Base-by-base conservation (phyloP, 1,139 yeast species). In the Taphrina pruni region DNA sequence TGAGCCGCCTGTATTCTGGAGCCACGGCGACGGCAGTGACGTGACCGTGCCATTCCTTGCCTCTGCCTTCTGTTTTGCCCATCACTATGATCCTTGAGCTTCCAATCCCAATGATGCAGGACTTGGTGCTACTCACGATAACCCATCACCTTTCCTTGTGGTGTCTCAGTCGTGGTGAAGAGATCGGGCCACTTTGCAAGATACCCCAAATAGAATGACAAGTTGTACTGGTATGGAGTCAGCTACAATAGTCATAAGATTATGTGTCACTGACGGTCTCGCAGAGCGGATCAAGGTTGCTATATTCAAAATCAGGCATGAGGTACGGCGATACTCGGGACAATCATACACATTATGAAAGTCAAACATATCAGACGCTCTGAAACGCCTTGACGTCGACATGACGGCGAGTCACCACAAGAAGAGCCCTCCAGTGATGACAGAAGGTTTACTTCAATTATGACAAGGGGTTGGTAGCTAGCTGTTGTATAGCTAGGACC, bases 1-100 rank as follows among this genome's bases (percentile, higher is more conserved):
- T 96, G 26, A 94, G 83, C 71, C 99, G 81, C 71, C 99, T 81
- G 76, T 89, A 93, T 68, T 87, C 87, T 36, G 90, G 88, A 72
- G 89, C 89, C 0, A 95, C 89, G 0, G 99, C 92, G 1, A 95
- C 97, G 0, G 99, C 99, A 0, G 98, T 92, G 70, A 95, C 92
- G 78, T 95, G 99, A 0, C 97, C 87, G 76, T 95, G 99, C 97
- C 97, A 94, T 73, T 92, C 96, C 69, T 84, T 85, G 20, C 84
- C 86, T 32, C 81, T 80, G 0, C 99, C 99, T 78, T 95, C 99
- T 2, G 96, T 88, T 78, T 95, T 95, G n/a, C 96, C 99, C 86
- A 95, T 87, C 96, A 95, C 76, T 73, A 51, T 9, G 21, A 6
- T 7, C 35, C 8, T 45, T 43, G 60, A 48, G 36, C 26, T 21